Base-by-base conservation (phyloP, 805 yeast genomes). In the Starmerella bombi region DNA sequence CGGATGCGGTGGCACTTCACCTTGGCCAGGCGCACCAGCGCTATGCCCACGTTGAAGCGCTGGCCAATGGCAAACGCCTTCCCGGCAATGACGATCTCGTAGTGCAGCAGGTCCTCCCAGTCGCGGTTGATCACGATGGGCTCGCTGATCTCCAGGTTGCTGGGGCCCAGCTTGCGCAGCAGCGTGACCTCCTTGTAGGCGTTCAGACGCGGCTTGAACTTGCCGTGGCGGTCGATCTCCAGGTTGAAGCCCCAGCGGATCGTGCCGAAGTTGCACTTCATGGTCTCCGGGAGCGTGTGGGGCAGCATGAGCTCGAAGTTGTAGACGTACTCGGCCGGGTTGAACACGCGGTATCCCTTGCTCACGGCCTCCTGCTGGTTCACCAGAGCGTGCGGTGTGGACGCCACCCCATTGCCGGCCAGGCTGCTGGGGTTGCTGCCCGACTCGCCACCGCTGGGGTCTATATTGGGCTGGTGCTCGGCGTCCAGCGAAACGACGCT, bases 101-200 rank as follows among this genome's bases (percentile, higher is more conserved):
- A 91, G 50, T 77, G 77, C 25, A 91, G 60, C 56, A 81, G 83
- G 56, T 82, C 85, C 58, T 88, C 97, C 98, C 98, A 91, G 49
- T 82, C 88, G 44, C 93, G 69, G 21, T 79, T 70, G 28, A 91
- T 84, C 4, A 84, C 81, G 40, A 91, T 88, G 0, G 98, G 97
- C 56, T 91, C 98, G 47, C 80, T 77, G 54, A 81, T 88, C 57
- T 91, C 97, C 19, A 79, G 70, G 31, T 84, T 80, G 29, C 72
- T 72, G 42, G 80, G 85, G 1, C 82, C 67, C 9, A 86, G 86
- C 0, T 85, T 69, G 47, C 98, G 66, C 3, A 91, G 72, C 15
- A 91, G 63, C 1, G 64, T 66, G 2, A 91, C 67, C 1, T 81
- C 81, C 28, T 72, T 57, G 41, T 67, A 66, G 1, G 85, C 91